Evolutionary conservation across 2,329 filamentous ascomycete species (phyloP), one percentile per base, ranked within the genome.

Genomic region (Epichloe typhina): DNA sequence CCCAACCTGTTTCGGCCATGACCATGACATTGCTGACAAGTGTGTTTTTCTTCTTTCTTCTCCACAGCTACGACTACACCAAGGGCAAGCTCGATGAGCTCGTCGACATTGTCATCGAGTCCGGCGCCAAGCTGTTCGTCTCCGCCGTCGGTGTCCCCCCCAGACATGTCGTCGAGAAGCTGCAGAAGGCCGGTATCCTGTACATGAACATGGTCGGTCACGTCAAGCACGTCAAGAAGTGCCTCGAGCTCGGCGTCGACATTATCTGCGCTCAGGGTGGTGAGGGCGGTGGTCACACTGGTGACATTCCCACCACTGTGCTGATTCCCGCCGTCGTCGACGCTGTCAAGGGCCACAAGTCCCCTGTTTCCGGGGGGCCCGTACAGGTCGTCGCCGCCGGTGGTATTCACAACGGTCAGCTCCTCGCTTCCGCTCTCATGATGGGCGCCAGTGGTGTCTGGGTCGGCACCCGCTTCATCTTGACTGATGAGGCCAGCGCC

Each of bases 181-280:
- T 98, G 45, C 93, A 98, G 79, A 79, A 82, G 64, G 74, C 82
- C 63, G 90, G 90, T 59, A 80, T 98, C 59, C 78, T 95, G 59
- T 95, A 94, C 79, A 97, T 97, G 93, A 98, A 98, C 83, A 98
- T 98, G 93, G 90, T 98, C 67, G 93, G 93, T 59, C 93, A 98
- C 78, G 91, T 93, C 65, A 98, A 98, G 83, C 93, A 98, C 74
- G 91, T 95, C 56, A 80, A 88, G 72, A 98, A 97, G 79, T 94
- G 88, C 70, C 78, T 98, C 55, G 88, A 91, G 47, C 79, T 90
- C 53, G 93, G 90, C 58, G 88, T 83, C 60, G 93, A 98, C 71
- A 86, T 98, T 62, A 97, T 98, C 74, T 97, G 91, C 75, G 93
- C 93, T 49, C 93, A 98, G 74, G 93, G 93, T 66, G 91, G 93